Conservation (phyloP, 2,329 filamentous ascomycete genomes). For the Botryotinia convoluta region DNA sequence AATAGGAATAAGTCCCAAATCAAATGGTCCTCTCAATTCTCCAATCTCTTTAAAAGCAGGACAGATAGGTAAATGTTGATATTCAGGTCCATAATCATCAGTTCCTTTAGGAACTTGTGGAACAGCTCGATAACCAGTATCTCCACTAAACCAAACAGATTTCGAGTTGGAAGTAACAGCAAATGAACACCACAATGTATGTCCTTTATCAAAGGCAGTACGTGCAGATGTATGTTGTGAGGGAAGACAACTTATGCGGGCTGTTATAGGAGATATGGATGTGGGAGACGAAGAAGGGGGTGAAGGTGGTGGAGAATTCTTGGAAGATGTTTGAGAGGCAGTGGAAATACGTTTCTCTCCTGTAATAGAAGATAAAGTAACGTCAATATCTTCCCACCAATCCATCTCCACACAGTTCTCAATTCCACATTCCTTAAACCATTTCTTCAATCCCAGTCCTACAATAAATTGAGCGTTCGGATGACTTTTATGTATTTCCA, state of each 20-base stretch:
- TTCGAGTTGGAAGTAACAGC: constrained; percentile 68
- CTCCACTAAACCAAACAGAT: constrained; percentile 84
- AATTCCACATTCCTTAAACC: constrained; percentile 73
- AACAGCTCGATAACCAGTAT: constrained; percentile 86
- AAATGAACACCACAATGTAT: constrained; percentile 89
- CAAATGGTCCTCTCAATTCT: constrained; percentile 75
- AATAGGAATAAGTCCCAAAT: constrained; percentile 89
- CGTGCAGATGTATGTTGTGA: constrained; percentile 80
- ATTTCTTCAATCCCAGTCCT: constrained; percentile 75
- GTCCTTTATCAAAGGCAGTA: constrained; percentile 60
- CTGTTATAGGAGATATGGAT: constrained; percentile 54
- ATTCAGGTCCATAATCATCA: constrained; percentile 71
- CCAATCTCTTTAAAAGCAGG: constrained; percentile 87
- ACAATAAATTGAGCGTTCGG: constrained; percentile 86
- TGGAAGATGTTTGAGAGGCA: constrained; percentile 35
- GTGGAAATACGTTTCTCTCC: constrained; percentile 33
- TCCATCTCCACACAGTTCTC: constrained; percentile 82
- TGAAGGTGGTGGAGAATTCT: constrained; percentile 29
- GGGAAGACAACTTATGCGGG: constrained; percentile 74
- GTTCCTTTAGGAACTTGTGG: constrained; percentile 57
- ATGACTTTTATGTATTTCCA: constrained; percentile 66
- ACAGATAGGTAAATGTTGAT: constrained; percentile 66
- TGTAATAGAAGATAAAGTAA: constrained; percentile 55
- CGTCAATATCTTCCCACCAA: constrained; percentile 85
- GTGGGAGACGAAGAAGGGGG: constrained; percentile 7